Evolutionary conservation across 352 stramenopile genomes (phyloP).

Genomic region (Pythium phragmitis): DNA sequence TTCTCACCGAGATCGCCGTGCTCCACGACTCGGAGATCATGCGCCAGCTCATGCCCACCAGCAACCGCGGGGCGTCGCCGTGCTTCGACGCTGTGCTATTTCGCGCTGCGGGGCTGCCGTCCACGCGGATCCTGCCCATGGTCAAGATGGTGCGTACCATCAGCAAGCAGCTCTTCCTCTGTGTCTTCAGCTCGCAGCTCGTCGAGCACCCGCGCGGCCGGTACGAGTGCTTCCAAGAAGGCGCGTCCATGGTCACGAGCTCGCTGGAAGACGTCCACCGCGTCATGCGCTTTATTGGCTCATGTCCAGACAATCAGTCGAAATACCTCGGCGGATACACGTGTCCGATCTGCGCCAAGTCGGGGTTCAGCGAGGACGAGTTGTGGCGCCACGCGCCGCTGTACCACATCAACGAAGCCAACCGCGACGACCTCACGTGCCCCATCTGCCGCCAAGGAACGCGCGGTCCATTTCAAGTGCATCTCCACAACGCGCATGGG

Average conservation of each 20-base stretch:
- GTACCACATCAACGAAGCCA: conserved; percentile 87
- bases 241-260: conserved; percentile 81
- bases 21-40: conserved; percentile 54
- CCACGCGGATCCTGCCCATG: conserved; percentile 47
- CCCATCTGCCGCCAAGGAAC: conserved; percentile 69
- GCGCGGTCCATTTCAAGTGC: conserved; percentile 78
- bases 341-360: conserved; percentile 76
- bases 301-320: conserved; percentile 30
- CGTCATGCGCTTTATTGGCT: conserved; percentile 69
- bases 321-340: conserved; percentile 35
- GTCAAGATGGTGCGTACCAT: conserved; percentile 68
- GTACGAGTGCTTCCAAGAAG: conserved; percentile 77
- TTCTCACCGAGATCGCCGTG: conserved; percentile 70
- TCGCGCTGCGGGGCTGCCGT: conserved; percentile 54
- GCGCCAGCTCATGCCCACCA: conserved; percentile 58
- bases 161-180: conserved; percentile 84
- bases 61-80: conserved; percentile 29
- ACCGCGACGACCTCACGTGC: conserved; percentile 66
- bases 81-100: conserved; percentile 67
- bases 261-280: conserved; percentile 58
- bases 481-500: conserved; percentile 84
- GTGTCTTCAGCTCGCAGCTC: conserved; percentile 77
- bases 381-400: conserved; percentile 83
- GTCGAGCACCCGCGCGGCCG: conserved; percentile 64
- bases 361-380: conserved; percentile 73